Conservation (phyloP, 2,329 filamentous ascomycete genomes). For the Blastomyces gilchristii region DNA sequence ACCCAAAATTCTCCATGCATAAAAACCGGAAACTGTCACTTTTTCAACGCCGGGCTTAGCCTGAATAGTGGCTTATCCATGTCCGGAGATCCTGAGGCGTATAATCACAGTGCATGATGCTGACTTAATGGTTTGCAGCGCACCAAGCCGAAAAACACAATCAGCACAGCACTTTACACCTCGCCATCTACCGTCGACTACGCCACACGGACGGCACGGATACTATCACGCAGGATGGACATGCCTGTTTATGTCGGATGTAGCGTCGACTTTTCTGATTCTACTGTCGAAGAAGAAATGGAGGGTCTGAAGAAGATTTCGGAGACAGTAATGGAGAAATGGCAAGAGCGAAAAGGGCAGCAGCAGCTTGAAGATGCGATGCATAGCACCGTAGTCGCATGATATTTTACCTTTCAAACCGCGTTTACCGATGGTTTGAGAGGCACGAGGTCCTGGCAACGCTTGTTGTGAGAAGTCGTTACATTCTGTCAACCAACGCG, state of each 20-base stretch:
- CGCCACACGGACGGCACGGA: conserved; percentile 70
- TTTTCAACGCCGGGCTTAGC: background rate
- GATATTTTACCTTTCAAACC: background rate
- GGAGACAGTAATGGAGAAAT: conserved; percentile 52
- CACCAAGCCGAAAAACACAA: conserved; percentile 45
- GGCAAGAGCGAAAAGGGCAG: conserved; percentile 17
- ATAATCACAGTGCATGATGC: background rate
- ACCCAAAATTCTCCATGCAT: background rate
- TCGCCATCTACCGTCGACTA: conserved; percentile 74
- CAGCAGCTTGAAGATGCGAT: background rate
- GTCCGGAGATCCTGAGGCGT: background rate
- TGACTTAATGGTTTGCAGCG: conserved; percentile 22
- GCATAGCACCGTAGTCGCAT: background rate
- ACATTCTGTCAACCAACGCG: background rate
- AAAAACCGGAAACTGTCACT: background rate
- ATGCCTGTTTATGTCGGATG: conserved; percentile 84
- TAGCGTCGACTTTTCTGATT: conserved; percentile 71
- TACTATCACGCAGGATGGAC: conserved; percentile 61
- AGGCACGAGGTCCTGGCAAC: no score
- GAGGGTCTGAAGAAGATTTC: conserved; percentile 70
- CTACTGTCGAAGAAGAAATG: conserved; percentile 87
- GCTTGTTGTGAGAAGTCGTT: background rate
- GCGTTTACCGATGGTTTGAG: background rate
- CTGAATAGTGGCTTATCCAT: background rate
- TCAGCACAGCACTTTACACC: conserved; percentile 63